Evolutionary conservation across 1,139 yeast genomes (phyloP), one percentile per base, ranked within the genome.

Genomic region (Scheffersomyces titani): DNA sequence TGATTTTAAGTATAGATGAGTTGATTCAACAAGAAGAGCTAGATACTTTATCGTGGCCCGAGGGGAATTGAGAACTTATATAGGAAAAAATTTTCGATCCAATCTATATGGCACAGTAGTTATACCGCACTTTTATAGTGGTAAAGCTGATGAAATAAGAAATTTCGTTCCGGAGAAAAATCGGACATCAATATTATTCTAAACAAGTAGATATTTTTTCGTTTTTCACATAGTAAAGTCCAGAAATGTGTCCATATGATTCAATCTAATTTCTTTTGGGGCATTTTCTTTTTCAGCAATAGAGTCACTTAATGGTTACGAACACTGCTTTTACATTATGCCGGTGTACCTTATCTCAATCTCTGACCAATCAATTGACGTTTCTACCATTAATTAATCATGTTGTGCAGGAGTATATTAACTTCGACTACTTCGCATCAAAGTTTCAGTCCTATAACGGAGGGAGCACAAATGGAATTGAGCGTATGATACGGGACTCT

Each of bases 331-430:
- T 18, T 16, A 22, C 19, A 16, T 11, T 7, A 46, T 1, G 21
- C 19, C 48, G 13, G 21, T 20, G 21, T 20, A 46, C 49, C 49
- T 46, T 46, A 46, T 19, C 49, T 46, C 49, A 20, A 46, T 46
- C 49, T 46, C 49, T 46, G 49, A 22, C 49, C 49, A 46, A 46
- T 46, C 24, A 46, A n/a, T 22, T n/a, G 7, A 22, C 49, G 49
- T 5, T 20, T 16, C 6, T n/a, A 46, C 19, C 19, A 46, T 46
- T 46, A 22, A 30, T 24, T 11, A 24, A 24, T 11, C 16, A 11
- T 4, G 16, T 1, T 30, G 40, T 30, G 40, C 16, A 30, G 40
- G 40, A 9, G 40, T 11, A 2, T 30, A 30, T 11, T 30, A 11
- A 16, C 40, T 30, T n/a, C 30, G 13, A 30, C 11, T 30, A 9